Evolutionary conservation across 73 alveolate genomes (phyloP).

Genomic region (Paramecium octaurelia): DNA sequence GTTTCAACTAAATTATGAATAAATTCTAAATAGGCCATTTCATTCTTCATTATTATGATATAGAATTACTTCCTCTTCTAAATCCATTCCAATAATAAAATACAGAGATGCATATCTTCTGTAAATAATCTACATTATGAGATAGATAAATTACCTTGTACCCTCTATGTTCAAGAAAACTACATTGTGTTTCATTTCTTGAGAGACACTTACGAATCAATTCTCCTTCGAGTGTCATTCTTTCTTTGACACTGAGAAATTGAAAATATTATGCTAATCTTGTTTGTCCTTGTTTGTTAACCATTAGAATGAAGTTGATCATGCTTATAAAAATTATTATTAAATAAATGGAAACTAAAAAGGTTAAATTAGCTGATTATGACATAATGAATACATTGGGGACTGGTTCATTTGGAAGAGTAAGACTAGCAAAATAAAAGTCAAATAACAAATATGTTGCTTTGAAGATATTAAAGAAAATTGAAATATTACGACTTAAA

Average conservation of each 20-base stretch:
- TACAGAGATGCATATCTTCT: slow-evolving; percentile 97
- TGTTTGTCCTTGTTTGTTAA: slow-evolving; percentile 98
- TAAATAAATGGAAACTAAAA: slow-evolving; percentile 31
- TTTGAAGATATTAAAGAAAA: slow-evolving; percentile 87
- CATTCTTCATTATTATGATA: slow-evolving; percentile 69
- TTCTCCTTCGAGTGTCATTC: slow-evolving; percentile 96
- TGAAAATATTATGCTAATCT: slow-evolving; percentile 86
- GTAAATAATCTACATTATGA: slow-evolving; percentile 64
- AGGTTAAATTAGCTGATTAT: slow-evolving; percentile 47
- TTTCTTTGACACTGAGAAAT: slow-evolving; percentile 90
- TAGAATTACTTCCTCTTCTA: slow-evolving; percentile 61
- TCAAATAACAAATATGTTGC: slow-evolving; percentile 66
- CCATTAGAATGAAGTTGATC: slow-evolving; percentile 97
- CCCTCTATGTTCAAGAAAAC: slow-evolving; percentile 96
- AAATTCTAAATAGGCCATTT: slow-evolving; percentile 94
- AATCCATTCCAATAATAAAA: slow-evolving; percentile 90
- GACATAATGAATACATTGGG: slow-evolving; percentile 53
- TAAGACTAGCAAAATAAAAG: neutral
- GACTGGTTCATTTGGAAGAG: slow-evolving; percentile 46
- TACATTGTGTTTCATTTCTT: slow-evolving; percentile 90
- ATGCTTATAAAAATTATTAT: slow-evolving; percentile 59
- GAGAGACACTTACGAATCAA: slow-evolving; percentile 94
- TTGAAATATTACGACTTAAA: slow-evolving; percentile 82
- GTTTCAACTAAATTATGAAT: slow-evolving; percentile 97
- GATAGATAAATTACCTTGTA: slow-evolving; percentile 74